Conservation (phyloP, 1,139 yeast genomes). For the Lodderomyces parapsilosis region DNA sequence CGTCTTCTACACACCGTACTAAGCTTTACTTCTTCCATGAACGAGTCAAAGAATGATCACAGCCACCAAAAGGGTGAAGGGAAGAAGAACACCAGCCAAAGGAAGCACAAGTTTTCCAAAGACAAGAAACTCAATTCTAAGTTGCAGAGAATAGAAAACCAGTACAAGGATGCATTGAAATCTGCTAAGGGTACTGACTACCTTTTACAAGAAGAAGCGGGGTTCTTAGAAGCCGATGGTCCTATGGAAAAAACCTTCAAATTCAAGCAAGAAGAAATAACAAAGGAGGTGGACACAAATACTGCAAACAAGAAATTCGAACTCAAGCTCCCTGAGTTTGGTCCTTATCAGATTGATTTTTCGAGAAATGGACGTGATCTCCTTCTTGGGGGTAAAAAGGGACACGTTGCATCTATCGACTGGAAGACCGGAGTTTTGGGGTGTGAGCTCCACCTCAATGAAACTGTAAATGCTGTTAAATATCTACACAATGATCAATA, state of each 20-base stretch:
- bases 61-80: neutral
- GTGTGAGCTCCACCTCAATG: conserved; percentile 82
- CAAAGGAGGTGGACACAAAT: conserved; percentile 70
- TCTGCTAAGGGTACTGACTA: conserved; percentile 87
- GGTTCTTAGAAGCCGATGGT: conserved; percentile 86
- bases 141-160: conserved; percentile 64
- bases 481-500: conserved; percentile 89
- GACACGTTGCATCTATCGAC: conserved; percentile 94
- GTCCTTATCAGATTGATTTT: conserved; percentile 83
- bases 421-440: conserved; percentile 87
- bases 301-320: conserved; percentile 78
- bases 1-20: neutral
- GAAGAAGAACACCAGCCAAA: conserved; percentile 16
- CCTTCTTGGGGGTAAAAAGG: conserved; percentile 83
- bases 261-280: conserved; percentile 79
- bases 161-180: conserved; percentile 73
- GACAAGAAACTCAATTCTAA: conserved; percentile 66
- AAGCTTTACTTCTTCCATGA: neutral
- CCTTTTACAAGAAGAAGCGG: conserved; percentile 78
- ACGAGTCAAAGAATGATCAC: conserved; percentile 13
- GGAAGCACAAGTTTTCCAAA: conserved; percentile 28
- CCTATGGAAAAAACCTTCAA: conserved; percentile 85
- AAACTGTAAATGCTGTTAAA: conserved; percentile 87
- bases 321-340: conserved; percentile 70
- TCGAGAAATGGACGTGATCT: conserved; percentile 85